A percentile compares a stretch with the other conserved stretches of the same genome.
Conservation (phyloP, 2,329 filamentous ascomycete species). For the Beauveria medogensis region DNA sequence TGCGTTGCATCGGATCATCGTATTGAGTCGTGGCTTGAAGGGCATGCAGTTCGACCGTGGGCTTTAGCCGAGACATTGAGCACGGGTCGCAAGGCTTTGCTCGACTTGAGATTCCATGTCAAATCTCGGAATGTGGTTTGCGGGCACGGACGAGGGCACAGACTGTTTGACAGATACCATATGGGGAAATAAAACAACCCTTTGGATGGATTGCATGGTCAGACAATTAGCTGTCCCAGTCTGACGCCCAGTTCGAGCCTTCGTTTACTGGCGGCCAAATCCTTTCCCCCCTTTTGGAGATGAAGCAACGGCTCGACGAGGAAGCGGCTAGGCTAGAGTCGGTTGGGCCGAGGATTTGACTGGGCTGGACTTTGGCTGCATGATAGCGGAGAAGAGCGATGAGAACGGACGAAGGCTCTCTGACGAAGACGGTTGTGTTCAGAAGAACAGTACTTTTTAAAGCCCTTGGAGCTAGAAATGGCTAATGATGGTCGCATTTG, state of each 20-base stretch:
- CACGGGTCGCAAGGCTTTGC: background rate
- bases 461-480: background rate
- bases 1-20: background rate
- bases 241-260: background rate
- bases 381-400: background rate
- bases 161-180: constrained; percentile 1
- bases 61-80: constrained; percentile 7
- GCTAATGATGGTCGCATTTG: background rate
- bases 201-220: background rate
- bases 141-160: constrained; percentile 7
- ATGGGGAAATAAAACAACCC: background rate
- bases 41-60: constrained; percentile 3
- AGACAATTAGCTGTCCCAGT: background rate
- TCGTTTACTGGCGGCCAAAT: background rate
- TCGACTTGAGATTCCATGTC: constrained; percentile 1
- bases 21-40: background rate
- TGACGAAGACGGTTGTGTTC: background rate
- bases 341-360: background rate
- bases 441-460: background rate
- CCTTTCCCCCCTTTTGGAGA: background rate
- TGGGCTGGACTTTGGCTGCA: background rate
- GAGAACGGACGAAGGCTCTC: background rate
- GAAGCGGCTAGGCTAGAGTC: background rate
- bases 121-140: constrained; percentile 6
- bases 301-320: background rate